These are phyloP conservation scores for Mortierella antarctica DNA, from an alignment of 192 early-diverging fungal genomes.

Conservation along the genomic window DNA sequence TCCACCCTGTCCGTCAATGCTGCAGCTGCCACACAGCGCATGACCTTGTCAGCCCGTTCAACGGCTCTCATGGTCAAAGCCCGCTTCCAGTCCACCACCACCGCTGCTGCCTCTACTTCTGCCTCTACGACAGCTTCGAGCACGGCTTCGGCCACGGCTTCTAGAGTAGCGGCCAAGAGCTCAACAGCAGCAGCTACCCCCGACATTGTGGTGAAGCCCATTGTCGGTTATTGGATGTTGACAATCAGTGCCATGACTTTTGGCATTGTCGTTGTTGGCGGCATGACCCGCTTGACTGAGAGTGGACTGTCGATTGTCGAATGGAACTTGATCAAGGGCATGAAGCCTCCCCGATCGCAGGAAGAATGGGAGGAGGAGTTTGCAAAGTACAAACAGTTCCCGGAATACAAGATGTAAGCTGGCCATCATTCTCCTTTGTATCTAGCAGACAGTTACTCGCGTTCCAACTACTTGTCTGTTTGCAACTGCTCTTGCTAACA, in stretches of 20 bases:
- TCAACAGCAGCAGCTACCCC: neutral
- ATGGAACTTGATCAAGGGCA: slow-evolving; percentile 96
- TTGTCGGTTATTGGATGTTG: slow-evolving; percentile 96
- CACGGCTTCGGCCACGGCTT: slow-evolving; percentile 1
- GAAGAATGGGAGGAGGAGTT: slow-evolving; percentile 94
- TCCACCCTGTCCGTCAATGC: neutral
- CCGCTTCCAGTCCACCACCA: slow-evolving; percentile 46
- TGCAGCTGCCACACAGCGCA: neutral
- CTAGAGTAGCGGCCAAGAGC: neutral
- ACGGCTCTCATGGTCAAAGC: slow-evolving; percentile 30
- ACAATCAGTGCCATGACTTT: slow-evolving; percentile 90
- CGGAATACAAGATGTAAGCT: slow-evolving; percentile 93
- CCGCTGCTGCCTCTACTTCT: slow-evolving; percentile 2
- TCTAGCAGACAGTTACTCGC: too few relatives aligned
- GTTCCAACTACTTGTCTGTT: neutral
- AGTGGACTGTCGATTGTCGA: slow-evolving; percentile 96
- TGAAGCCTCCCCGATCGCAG: slow-evolving; percentile 87
- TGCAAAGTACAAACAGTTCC: slow-evolving; percentile 98
- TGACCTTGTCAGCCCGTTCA: slow-evolving; percentile 3
- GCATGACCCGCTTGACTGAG: slow-evolving; percentile 96
- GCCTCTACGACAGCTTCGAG: slow-evolving; percentile 13
- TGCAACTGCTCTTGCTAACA: neutral
- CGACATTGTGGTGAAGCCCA: slow-evolving; percentile 53
- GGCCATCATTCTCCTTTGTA: neutral
- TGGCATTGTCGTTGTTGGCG: slow-evolving; percentile 94